Conservation (phyloP, 2,329 filamentous ascomycete genomes). For the Colletotrichum euphorbiae region DNA sequence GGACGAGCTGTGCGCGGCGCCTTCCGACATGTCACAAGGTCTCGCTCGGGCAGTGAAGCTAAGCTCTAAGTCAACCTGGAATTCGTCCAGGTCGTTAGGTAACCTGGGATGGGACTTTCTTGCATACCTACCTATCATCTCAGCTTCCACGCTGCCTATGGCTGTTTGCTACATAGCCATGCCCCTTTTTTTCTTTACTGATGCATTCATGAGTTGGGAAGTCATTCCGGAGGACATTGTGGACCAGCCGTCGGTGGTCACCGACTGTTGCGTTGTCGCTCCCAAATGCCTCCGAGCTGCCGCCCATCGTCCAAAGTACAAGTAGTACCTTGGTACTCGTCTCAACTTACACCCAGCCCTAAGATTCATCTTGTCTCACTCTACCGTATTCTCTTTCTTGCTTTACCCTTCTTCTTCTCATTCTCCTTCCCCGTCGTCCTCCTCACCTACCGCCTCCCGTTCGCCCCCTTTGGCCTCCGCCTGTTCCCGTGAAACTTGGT, state of each 20-base stretch:
- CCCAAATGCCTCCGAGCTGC: background rate
- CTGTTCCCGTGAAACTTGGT: background rate
- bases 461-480: background rate
- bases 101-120: background rate
- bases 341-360: background rate
- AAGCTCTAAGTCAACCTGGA: background rate
- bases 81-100: background rate
- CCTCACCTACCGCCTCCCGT: background rate
- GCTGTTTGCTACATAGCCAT: conserved; percentile 27
- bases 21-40: conserved; percentile 36
- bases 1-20: conserved; percentile 18
- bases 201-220: conserved; percentile 16
- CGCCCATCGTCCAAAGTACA: background rate
- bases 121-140: conserved; percentile 12
- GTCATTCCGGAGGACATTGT: conserved; percentile 16
- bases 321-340: background rate
- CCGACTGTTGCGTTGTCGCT: conserved; percentile 20
- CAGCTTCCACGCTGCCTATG: background rate
- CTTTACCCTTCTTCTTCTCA: background rate
- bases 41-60: conserved; percentile 26
- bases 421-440: background rate
- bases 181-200: background rate
- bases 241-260: conserved; percentile 37
- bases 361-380: conserved; percentile 16
- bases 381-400: background rate